Evolutionary conservation across 805 yeast genomes (phyloP).

Genomic region (Ogataea naganishii): DNA sequence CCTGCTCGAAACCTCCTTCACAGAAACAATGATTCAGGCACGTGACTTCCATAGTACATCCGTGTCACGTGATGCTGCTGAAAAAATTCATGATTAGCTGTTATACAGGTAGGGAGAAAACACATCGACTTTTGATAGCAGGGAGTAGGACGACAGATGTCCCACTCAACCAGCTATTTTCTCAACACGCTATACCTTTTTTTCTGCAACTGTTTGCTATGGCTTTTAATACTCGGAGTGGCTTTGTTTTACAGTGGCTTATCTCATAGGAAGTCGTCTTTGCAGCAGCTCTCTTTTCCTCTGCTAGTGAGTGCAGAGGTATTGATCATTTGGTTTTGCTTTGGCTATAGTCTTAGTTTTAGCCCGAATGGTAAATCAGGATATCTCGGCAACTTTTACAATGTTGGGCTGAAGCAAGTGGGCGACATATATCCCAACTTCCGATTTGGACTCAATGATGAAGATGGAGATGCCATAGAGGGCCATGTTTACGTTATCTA

Average conservation of each 20-base stretch:
- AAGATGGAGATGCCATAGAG: conserved; percentile 36
- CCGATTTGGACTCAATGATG: conserved; percentile 28
- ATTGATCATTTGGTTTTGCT: conserved; percentile 79
- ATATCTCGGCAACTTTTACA: conserved; percentile 70
- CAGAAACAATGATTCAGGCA: too few relatives aligned
- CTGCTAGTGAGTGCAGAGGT: conserved; percentile 61
- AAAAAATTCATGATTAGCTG: too few relatives aligned
- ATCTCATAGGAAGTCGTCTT: conserved; percentile 72
- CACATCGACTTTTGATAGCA: too few relatives aligned
- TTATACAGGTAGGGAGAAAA: too few relatives aligned
- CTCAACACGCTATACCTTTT: conserved; percentile 30
- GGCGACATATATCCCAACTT: conserved; percentile 5
- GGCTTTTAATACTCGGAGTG: conserved; percentile 82
- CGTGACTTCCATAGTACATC: too few relatives aligned
- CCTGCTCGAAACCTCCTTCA: too few relatives aligned
- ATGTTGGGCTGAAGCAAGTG: conserved; percentile 66
- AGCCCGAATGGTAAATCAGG: conserved; percentile 52
- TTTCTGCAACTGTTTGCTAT: conserved; percentile 48
- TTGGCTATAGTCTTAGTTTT: conserved; percentile 86
- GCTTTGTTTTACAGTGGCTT: conserved; percentile 82
- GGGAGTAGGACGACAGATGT: neutral
- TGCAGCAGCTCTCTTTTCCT: conserved; percentile 70
- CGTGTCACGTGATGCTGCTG: too few relatives aligned
- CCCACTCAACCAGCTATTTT: neutral
- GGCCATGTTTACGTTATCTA: conserved; percentile 66